Evolutionary conservation across 164 flowering plant genomes (phyloP).

Genomic region (Chimonanthus praecox): DNA sequence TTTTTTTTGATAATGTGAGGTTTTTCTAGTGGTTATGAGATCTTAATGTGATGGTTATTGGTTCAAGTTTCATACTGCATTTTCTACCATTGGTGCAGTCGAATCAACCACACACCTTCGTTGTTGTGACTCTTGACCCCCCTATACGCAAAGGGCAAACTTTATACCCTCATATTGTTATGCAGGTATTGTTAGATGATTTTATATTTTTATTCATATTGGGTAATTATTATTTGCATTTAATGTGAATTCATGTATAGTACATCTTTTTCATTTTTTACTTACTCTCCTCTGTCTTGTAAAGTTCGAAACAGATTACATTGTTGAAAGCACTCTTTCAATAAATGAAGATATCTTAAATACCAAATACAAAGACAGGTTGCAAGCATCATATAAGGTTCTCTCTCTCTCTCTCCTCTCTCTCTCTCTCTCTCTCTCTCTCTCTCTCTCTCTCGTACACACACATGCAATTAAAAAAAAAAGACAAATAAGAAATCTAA

Average conservation of each 20-base stretch:
- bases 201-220: not conserved
- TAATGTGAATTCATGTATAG: too few relatives aligned
- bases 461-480: too few relatives aligned
- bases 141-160: conserved; percentile 99
- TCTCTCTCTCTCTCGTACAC: too few relatives aligned
- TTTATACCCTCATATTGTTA: conserved; percentile 91
- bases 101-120: conserved; percentile 96
- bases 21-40: not conserved
- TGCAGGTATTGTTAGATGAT: conserved; percentile 62
- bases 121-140: conserved; percentile 88
- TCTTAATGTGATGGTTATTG: not conserved
- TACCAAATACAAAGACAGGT: conserved; percentile 83
- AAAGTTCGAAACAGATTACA: conserved; percentile 91
- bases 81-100: conserved; percentile 41
- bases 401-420: not conserved
- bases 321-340: conserved; percentile 55
- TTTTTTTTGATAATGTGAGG: not conserved
- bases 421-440: too few relatives aligned
- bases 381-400: conserved; percentile 83
- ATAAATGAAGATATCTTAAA: conserved; percentile 64
- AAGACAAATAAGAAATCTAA: too few relatives aligned
- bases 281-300: conserved; percentile 5
- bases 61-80: conserved; percentile 3
- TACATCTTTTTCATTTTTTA: not conserved
- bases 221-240: not conserved